Base-by-base conservation (phyloP, 2,329 filamentous ascomycete species). In the Nigrospora sphaerica region DNA sequence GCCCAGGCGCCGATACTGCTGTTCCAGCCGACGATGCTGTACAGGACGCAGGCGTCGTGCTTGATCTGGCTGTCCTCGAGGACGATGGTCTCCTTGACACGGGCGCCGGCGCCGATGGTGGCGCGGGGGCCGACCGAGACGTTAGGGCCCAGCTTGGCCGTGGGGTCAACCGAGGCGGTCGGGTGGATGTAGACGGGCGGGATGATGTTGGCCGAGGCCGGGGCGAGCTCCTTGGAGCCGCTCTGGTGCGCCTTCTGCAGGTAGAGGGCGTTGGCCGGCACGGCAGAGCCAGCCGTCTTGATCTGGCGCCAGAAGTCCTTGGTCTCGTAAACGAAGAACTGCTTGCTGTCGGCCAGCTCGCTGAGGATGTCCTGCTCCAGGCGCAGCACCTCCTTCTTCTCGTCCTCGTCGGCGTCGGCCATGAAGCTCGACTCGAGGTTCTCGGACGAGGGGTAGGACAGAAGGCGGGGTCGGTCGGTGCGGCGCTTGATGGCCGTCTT, bases 271-370 rank as follows among this genome's bases (percentile, higher is more conserved):
- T 97, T 97, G 52, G 93, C 93, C 14, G 93, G 93, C 28, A 98
- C 90, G 42, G 93, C 93, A 6, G 92, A 97, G 49, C 93, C 93
- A 49, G 93, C 93, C 2, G 93, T 96, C 80, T 98, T 98, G 80
- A 98, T 97, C 76, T 98, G 93, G 58, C 93, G 89, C 93, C 93
- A 98, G 70, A 98, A 98, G 67, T 97, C 93, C 73, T 95, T 95
- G 55, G 92, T 97, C 74, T 98, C 93, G 67, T 95, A 87, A 32
- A 97, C 93, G 70, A 90, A 97, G 75, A 98, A 98, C 67, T 93
- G 88, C 72, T 95, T 93, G 79, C 82, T 95, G 70, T 97, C 93
- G 51, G 93, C 92, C 61, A 97, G 83, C 62, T 97, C 92, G 44
- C 90, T 86, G 49, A 98, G 79, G 44, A 97, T 95, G 64, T 98